A percentile compares a stretch with the other conserved stretches of the same genome.
These are phyloP conservation scores for Botryotinia narcissicola DNA, from an alignment of 2,329 filamentous ascomycete genomes.

Conservation along the genomic window DNA sequence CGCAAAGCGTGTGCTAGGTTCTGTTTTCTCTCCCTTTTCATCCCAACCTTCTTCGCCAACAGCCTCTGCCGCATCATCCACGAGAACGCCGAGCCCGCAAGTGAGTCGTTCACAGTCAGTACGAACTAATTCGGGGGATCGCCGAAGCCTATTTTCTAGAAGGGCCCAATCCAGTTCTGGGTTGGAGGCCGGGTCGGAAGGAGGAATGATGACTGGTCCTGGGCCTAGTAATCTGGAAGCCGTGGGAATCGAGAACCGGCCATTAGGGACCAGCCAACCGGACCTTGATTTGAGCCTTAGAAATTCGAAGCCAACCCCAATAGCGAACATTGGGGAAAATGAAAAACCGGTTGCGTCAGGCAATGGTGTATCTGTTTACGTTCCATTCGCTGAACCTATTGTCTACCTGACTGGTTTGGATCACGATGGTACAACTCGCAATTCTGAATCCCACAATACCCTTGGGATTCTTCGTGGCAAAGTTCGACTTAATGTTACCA, in stretches of 20 bases:
- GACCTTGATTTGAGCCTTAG: slow-evolving; percentile 11
- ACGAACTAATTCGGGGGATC: slow-evolving; percentile 27
- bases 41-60: slow-evolving; percentile 21
- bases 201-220: slow-evolving; percentile 27
- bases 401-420: slow-evolving; percentile 76
- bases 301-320: slow-evolving; percentile 4
- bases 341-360: slow-evolving; percentile 71
- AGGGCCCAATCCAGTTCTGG: slow-evolving; percentile 23
- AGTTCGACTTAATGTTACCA: slow-evolving; percentile 76
- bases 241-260: neutral
- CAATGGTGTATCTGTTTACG: slow-evolving; percentile 71
- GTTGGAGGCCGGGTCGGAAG: slow-evolving; percentile 18
- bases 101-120: slow-evolving; percentile 26
- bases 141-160: slow-evolving; percentile 30
- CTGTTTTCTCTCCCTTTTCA: slow-evolving; percentile 35
- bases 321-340: slow-evolving; percentile 41
- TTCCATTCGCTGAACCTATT: slow-evolving; percentile 75
- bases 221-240: slow-evolving; percentile 22
- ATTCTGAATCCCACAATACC: slow-evolving; percentile 29
- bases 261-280: neutral
- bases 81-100: slow-evolving; percentile 31
- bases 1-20: slow-evolving; percentile 39
- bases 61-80: slow-evolving; percentile 22
- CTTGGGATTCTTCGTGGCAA: slow-evolving; percentile 85
- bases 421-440: slow-evolving; percentile 45